These are phyloP conservation scores for Penicillium olsonii DNA, from an alignment of 2,329 filamentous ascomycete species.

Conservation along the genomic window DNA sequence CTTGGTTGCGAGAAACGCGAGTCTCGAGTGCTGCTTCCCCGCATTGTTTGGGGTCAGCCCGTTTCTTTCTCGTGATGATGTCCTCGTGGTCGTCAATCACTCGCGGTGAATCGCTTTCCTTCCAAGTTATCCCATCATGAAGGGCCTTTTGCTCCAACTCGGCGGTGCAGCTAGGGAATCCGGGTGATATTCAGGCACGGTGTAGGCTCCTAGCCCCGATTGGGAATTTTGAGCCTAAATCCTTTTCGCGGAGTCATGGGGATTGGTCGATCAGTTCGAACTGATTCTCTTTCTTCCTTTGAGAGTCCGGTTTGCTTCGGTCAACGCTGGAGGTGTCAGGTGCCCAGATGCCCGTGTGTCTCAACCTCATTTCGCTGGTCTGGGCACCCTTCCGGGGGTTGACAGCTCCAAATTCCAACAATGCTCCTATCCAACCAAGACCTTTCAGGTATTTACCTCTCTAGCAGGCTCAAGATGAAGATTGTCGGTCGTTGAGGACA, in stretches of 20 bases:
- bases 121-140: neutral
- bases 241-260: neutral
- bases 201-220: constrained; percentile 7
- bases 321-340: too few relatives aligned
- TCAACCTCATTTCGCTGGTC: too few relatives aligned
- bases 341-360: too few relatives aligned
- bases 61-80: neutral
- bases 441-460: too few relatives aligned
- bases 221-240: constrained; percentile 12
- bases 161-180: neutral
- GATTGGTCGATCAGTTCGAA: neutral
- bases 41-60: constrained; percentile 12
- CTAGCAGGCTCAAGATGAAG: too few relatives aligned
- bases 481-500: too few relatives aligned
- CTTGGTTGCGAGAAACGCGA: too few relatives aligned
- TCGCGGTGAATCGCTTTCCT: neutral
- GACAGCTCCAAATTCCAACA: too few relatives aligned
- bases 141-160: neutral
- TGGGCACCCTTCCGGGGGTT: too few relatives aligned
- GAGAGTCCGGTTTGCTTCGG: too few relatives aligned
- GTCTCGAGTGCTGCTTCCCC: neutral
- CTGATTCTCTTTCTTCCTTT: neutral
- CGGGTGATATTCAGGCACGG: constrained; percentile 16
- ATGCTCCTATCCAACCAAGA: too few relatives aligned
- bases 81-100: neutral